Evolutionary conservation across 2,329 filamentous ascomycete genomes (phyloP), one percentile per base, ranked within the genome.

Genomic region (Diaporthe humulicola): DNA sequence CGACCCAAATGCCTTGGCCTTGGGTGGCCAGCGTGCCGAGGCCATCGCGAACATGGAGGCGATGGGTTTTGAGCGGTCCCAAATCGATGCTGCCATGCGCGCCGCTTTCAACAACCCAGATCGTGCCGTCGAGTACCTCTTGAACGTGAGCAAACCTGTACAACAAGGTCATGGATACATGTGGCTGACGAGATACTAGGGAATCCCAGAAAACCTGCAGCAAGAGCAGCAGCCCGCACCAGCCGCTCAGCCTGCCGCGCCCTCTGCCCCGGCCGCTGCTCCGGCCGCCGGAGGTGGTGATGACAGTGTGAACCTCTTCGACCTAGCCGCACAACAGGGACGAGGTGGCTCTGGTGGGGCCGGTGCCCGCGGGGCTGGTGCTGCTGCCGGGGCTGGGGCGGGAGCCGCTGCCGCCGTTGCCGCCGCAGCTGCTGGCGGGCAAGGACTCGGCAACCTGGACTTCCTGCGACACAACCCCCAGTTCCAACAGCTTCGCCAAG

Each of bases 41-140:
- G 95, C 95, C 50, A 93, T 98, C 81, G 90, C 93, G 66, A 95
- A 96, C 82, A 98, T 99, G 95, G 96, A 98, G 86, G 93, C 93
- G 78, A 99, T 99, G 97, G 97, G 97, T 12, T 99, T 99, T 79
- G 91, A 94, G 81, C 91, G 96, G 81, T 88, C 91, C 70, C 94
- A 98, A 82, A 98, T 98, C 79, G 95, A 98, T 79, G 91, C 93
- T 64, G 97, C 97, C 70, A 97, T 99, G 93, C 94, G 96, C 81
- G 97, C 97, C 77, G 97, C 97, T 19, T 99, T 95, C 85, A 97
- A 94, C 89, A 99, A 99, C 86, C 95, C 96, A 19, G 96, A 98
- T 84, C 95, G 97, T 80, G 97, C 97, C 71, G 96, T 99, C 73
- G 97, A 99, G 84, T 99, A 99, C 81, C 91, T 99, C 17, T 84